phyloP scores from a whole-genome alignment of 441 rosid species.

The Aleurites moluccanus region DNA sequence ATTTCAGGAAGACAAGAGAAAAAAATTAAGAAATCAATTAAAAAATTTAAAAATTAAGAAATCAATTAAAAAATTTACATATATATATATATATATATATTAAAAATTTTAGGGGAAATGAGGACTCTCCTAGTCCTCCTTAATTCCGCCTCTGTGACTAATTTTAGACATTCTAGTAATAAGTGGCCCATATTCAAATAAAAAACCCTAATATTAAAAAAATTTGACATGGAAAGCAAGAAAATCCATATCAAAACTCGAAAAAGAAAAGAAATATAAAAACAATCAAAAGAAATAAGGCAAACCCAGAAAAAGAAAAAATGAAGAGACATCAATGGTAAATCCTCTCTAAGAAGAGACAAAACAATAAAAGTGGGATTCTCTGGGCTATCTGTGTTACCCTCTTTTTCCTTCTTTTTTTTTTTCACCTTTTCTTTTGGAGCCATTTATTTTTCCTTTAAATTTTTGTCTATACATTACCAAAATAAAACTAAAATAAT shows the following conservation, averaged over 20 bases:
- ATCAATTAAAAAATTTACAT: too few species aligned
- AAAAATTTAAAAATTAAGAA: too few species aligned
- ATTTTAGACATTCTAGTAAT: too few species aligned
- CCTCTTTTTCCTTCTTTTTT: slow-evolving; percentile 10
- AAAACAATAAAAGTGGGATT: slow-evolving; percentile 45
- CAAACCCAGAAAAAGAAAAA: background rate
- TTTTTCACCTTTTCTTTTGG: background rate
- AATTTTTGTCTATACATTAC: slow-evolving; percentile 17
- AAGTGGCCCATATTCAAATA: too few species aligned
- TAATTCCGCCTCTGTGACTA: too few species aligned
- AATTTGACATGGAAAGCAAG: too few species aligned
- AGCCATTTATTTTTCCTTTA: background rate
- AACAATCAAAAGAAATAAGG: slow-evolving; percentile 25
- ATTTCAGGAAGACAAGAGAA: too few species aligned
- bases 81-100: too few species aligned
- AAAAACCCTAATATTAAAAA: too few species aligned
- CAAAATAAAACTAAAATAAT: background rate
- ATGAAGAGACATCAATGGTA: background rate
- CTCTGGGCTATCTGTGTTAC: slow-evolving; percentile 16
- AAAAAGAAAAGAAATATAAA: background rate
- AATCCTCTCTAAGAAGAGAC: slow-evolving; percentile 30
- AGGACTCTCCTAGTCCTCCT: too few species aligned
- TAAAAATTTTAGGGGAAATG: too few species aligned
- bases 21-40: too few species aligned
- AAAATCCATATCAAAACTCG: slow-evolving; percentile 26